Evolutionary conservation across 768 basidiomycete species (phyloP), one percentile per base, ranked within the genome.

Genomic region (Termitomyces sp.): DNA sequence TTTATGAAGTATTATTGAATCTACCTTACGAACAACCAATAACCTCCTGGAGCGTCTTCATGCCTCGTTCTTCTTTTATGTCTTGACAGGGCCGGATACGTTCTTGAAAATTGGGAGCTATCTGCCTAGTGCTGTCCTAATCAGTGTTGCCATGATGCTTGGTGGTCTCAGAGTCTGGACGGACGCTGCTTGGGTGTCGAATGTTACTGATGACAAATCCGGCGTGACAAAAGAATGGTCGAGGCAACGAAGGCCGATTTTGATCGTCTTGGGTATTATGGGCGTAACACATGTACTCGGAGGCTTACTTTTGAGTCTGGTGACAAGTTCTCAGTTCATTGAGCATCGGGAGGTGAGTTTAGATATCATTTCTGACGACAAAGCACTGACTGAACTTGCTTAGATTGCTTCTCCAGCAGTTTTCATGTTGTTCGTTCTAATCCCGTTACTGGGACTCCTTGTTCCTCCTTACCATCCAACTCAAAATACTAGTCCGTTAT

Each of bases 61-160:
- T 70, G 95, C 95, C 2, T 98, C 96, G 0, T 95, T 96, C 74
- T 98, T 98, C 78, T 95, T 98, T 76, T 98, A 95, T 74, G 78
- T 98, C 60, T 74, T 93, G 58, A 82, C 88, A 14, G 75, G 70
- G 22, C 74, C 78, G 2, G 72, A 77, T 37, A 81, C 79, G 1
- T 97, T 96, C 74, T 81, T 93, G 64, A 91, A 95, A 68, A 93
- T 98, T 30, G 95, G 95, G 2, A 84, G 79, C 65, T 99, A 93
- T 71, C 80, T 99, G 7, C 95, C 96, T 0, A 92, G 91, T 55
- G 91, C 85, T 0, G 81, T 98, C 37, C 69, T 98, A 3, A 81
- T 97, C 55, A 91, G 92, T 37, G 81, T 91, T 13, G 89, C 87
- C 0, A 82, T 97, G 79, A 90, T 96, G 72, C 84, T 97, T 63